Percentiles rank a stretch among this genome's conserved stretches.
phyloP scores from a whole-genome alignment of 306 rosid species.

The Astragalus membranaceus region DNA sequence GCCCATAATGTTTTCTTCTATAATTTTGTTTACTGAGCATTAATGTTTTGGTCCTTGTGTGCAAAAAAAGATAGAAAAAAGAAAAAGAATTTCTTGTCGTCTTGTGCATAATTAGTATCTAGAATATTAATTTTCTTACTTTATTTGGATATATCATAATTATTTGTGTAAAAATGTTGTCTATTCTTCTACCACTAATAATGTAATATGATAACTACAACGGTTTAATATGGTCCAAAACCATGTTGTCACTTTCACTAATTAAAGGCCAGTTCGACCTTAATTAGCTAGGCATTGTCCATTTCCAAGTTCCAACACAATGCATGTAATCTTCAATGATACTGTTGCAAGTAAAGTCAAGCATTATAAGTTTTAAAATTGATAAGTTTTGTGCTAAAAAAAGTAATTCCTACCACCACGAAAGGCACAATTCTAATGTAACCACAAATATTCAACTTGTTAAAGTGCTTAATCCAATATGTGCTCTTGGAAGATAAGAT shows the following conservation, averaged over 20 bases:
- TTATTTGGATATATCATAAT: constrained; percentile 30
- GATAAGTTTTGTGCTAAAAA: constrained; percentile 20
- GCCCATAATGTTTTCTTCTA: neutral
- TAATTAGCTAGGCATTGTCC: constrained; percentile 20
- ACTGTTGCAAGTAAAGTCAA: constrained; percentile 41
- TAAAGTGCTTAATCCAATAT: constrained; percentile 41
- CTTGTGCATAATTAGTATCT: constrained; percentile 16
- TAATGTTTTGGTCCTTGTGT: constrained; percentile 21
- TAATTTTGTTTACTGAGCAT: neutral
- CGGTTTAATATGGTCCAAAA: constrained; percentile 26
- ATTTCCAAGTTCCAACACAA: constrained; percentile 27
- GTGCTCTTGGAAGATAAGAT: constrained; percentile 41
- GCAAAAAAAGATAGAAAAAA: constrained; percentile 7
- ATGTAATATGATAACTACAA: constrained; percentile 17
- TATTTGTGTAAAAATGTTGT: constrained; percentile 16
- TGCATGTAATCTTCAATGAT: constrained; percentile 24
- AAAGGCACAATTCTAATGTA: constrained; percentile 30
- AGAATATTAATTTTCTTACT: constrained; percentile 23
- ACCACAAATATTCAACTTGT: constrained; percentile 36
- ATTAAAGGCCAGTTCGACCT: neutral
- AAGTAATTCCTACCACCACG: constrained; percentile 45
- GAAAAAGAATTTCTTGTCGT: constrained; percentile 23
- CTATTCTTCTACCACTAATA: constrained; percentile 28
- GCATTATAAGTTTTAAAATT: constrained; percentile 28
- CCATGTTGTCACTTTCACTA: constrained; percentile 32